Percentiles rank a stretch among this genome's conserved stretches.
phyloP scores from a whole-genome alignment of 495 filamentous ascomycete genomes.

The Penicillium psychrofluorescens region DNA sequence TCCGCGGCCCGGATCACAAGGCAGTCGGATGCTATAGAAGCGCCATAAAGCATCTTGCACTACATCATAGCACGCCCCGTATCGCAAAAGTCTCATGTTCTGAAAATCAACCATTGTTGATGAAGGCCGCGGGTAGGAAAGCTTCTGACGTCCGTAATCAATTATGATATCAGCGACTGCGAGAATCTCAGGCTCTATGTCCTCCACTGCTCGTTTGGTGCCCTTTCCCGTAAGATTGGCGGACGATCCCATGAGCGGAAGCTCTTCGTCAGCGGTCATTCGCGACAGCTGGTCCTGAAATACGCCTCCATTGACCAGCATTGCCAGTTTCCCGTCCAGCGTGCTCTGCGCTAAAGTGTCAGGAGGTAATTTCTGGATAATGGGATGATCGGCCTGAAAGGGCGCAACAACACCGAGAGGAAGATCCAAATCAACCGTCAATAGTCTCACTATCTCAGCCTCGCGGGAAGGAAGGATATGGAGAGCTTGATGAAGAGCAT shows the following conservation, averaged over 20 bases:
- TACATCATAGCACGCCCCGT: conserved; percentile 26
- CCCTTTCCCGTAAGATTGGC: conserved; percentile 20
- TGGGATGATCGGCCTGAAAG: conserved; percentile 10
- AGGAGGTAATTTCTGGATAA: conserved; percentile 3
- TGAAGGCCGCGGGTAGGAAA: conserved; percentile 13
- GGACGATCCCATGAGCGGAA: conserved; percentile 18
- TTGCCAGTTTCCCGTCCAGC: conserved; percentile 12
- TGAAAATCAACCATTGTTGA: conserved; percentile 28
- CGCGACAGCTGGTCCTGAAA: conserved; percentile 17
- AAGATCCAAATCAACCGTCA: conserved; percentile 14
- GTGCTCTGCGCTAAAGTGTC: conserved; percentile 6
- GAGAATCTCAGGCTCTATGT: conserved; percentile 22
- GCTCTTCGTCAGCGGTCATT: conserved; percentile 7
- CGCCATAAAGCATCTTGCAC: conserved; percentile 18
- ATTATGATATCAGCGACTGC: conserved; percentile 20
- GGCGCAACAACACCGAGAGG: conserved; percentile 18
- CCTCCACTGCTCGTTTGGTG: conserved; percentile 18
- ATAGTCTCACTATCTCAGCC: conserved; percentile 9
- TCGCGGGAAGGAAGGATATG: conserved; percentile 6
- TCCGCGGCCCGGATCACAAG: conserved; percentile 15
- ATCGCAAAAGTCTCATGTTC: conserved; percentile 15
- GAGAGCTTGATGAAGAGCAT: conserved; percentile 10
- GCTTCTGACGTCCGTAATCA: conserved; percentile 22
- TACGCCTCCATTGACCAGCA: conserved; percentile 20
- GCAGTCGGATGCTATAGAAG: conserved; percentile 13